These are phyloP conservation scores for Aspergillus sclerotialis DNA, from an alignment of 2,329 filamentous ascomycete species.

Conservation along the genomic window DNA sequence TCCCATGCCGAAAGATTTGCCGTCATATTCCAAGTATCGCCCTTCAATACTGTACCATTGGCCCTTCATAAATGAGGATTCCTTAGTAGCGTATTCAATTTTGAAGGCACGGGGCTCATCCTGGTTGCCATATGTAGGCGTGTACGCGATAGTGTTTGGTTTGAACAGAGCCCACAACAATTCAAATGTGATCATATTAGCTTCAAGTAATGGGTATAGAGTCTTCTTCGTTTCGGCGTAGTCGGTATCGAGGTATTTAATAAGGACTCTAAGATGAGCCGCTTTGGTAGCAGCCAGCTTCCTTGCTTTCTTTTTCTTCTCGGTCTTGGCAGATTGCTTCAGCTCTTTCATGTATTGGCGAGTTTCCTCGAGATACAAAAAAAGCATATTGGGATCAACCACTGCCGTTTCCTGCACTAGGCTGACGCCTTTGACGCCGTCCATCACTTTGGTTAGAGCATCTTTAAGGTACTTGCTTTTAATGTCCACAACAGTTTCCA, in stretches of 20 bases:
- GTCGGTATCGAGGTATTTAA: slow-evolving; percentile 74
- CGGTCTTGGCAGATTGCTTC: slow-evolving; percentile 57
- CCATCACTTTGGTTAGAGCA: slow-evolving; percentile 63
- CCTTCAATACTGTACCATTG: slow-evolving; percentile 70
- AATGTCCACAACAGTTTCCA: slow-evolving; percentile 69
- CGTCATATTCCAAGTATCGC: slow-evolving; percentile 77
- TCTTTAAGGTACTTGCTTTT: slow-evolving; percentile 74
- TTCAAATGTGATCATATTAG: slow-evolving; percentile 81
- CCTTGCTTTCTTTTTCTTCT: slow-evolving; percentile 36
- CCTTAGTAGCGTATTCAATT: slow-evolving; percentile 67
- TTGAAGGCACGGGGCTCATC: slow-evolving; percentile 79
- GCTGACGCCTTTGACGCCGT: slow-evolving; percentile 69
- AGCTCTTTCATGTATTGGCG: slow-evolving; percentile 57
- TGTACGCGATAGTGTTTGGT: slow-evolving; percentile 72
- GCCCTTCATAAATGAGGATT: slow-evolving; percentile 61
- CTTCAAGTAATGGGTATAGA: slow-evolving; percentile 71
- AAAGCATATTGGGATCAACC: slow-evolving; percentile 64
- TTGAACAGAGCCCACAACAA: slow-evolving; percentile 85
- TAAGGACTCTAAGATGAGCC: slow-evolving; percentile 58
- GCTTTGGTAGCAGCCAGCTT: slow-evolving; percentile 33
- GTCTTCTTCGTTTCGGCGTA: slow-evolving; percentile 72
- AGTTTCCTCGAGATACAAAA: slow-evolving; percentile 74
- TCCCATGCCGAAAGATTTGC: slow-evolving; percentile 74
- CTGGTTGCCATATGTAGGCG: slow-evolving; percentile 66
- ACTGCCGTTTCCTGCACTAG: slow-evolving; percentile 73